Evolutionary conservation across 2,329 filamentous ascomycete genomes (phyloP), one percentile per base, ranked within the genome.

Genomic region (Fusarium domesticum): DNA sequence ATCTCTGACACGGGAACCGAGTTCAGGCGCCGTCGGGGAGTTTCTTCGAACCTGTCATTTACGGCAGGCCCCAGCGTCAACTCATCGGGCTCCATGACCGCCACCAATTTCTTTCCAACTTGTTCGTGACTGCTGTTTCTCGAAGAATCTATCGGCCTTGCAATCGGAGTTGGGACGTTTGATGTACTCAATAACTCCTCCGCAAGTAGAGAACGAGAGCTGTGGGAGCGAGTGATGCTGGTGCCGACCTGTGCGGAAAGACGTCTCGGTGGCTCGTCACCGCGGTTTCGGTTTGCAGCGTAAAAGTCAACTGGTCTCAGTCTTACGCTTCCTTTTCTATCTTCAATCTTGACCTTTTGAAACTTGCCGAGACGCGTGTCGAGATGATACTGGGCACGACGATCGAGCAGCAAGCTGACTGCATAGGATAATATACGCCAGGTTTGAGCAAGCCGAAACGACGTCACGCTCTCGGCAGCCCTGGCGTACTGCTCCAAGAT

Each of bases 111-210:
- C 50, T 66, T 72, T 10, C 64, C 65, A 12, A 62, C 58, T 11
- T 59, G 57, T 19, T 61, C 57, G 14, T 63, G 53, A 0, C 60
- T 48, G 4, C 63, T 55, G 4, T 63, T 63, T 6, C 71, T 66
- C 6, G 18, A 15, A 2, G 39, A 37, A 15, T 70, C 66, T 1
- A 74, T 69, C 4, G 81, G 78, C 12, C 76, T 69, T 2, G 75
- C 80, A 6, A 83, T 61, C 0, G 81, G 81, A 0, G 81, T 85
- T 2, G 79, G 69, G 18, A 80, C 71, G 48, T 83, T 83, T 1
- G 81, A 84, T 6, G 79, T 83, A 59, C 77, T 84, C 48, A 82
- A 80, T 16, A 80, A 70, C 43, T 82, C 80, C 43, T 78, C 72
- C 0, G 76, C 64, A 0, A 81, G 65, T 3, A 80, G 62, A 1